phyloP scores from a whole-genome alignment of 73 alveolate genomes.

The Symbiodinium pilosum region DNA sequence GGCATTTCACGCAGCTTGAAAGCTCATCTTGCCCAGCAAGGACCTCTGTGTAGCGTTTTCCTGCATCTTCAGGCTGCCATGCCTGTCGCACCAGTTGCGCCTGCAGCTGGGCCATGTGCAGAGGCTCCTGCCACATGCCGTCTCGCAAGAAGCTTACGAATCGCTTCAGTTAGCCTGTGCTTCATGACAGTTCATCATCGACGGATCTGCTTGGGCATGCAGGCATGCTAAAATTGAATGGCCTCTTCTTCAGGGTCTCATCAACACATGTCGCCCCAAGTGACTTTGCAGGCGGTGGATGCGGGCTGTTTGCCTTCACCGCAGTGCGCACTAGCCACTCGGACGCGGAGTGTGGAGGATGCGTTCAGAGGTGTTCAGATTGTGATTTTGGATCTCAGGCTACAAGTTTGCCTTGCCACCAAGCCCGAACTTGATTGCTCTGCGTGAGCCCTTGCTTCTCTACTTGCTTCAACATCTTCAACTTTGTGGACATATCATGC shows the following conservation, averaged over 20 bases:
- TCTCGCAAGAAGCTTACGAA: too few species aligned
- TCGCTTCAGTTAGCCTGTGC: too few species aligned
- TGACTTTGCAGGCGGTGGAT: not conserved
- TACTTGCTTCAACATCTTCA: not conserved
- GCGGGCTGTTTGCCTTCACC: not conserved
- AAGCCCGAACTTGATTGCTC: constrained; percentile 55
- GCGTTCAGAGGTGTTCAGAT: not conserved
- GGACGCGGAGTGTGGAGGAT: not conserved
- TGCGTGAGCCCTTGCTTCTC: not conserved
- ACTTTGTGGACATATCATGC: not conserved
- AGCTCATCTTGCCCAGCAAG: not conserved
- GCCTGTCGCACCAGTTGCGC: not conserved
- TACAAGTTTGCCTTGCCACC: constrained; percentile 56
- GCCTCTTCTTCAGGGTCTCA: not conserved
- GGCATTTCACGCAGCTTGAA: not conserved
- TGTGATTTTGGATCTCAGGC: not conserved
- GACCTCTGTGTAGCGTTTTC: too few species aligned
- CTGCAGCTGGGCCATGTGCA: not conserved
- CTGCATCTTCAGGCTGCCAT: not conserved
- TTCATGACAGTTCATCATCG: not conserved
- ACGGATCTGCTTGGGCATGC: not conserved
- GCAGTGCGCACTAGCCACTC: constrained; percentile 36
- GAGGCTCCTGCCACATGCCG: not conserved
- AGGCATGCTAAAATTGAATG: not conserved
- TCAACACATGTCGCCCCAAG: not conserved